Evolutionary conservation across 225 moss, liverwort and hornwort genomes (phyloP).

Genomic region (Pseudoscleropodium purum): DNA sequence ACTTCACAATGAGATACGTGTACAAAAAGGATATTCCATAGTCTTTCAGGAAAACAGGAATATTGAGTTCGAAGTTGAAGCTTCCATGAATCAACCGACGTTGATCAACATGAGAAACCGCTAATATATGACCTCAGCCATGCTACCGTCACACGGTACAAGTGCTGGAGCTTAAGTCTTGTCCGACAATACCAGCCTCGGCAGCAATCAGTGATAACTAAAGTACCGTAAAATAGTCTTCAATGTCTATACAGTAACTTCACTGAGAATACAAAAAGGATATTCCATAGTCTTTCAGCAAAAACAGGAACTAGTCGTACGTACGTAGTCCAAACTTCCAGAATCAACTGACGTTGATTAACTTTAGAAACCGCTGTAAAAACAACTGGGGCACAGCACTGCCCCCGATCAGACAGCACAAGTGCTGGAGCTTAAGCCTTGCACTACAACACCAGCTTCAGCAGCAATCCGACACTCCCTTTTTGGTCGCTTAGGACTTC

Average conservation of each 20-base stretch:
- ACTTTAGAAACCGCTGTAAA: too few relatives aligned
- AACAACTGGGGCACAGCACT: too few relatives aligned
- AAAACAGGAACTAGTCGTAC: not conserved
- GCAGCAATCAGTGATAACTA: not conserved
- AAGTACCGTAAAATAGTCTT: not conserved
- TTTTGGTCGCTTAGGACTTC: slow-evolving; percentile 46
- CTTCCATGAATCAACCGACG: not conserved
- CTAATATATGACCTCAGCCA: not conserved
- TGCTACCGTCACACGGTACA: not conserved
- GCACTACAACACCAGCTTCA: not conserved
- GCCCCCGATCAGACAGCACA: not conserved
- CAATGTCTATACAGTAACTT: not conserved
- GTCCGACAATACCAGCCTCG: not conserved
- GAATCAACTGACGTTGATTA: not conserved
- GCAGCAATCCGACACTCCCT: slow-evolving; percentile 38
- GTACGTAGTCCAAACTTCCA: too few relatives aligned
- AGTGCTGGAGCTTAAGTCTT: not conserved
- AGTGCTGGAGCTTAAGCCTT: not conserved
- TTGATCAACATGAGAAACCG: not conserved
- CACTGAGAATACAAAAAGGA: not conserved
- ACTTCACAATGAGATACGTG: not conserved
- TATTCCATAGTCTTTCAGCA: not conserved
- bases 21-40: not conserved
- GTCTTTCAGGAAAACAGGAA: not conserved
- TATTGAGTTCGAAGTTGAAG: not conserved